Percentiles rank a stretch among this genome's conserved stretches.
Conservation (phyloP, 2,329 filamentous ascomycete genomes). For the Fusarium denticulatum region DNA sequence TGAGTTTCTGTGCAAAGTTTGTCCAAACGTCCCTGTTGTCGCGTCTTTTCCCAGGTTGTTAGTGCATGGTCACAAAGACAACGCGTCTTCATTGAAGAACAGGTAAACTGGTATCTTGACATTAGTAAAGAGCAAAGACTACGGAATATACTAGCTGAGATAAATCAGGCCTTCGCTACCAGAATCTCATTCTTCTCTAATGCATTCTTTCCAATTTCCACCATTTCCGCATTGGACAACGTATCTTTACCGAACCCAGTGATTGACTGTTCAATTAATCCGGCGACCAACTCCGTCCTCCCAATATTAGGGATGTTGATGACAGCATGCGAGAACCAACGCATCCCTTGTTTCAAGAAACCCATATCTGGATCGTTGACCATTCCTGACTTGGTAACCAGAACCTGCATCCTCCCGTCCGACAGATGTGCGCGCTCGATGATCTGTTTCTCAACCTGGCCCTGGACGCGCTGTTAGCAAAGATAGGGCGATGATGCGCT, state of each 20-base stretch:
- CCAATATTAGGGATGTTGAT: slow-evolving; percentile 49
- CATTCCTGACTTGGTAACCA: slow-evolving; percentile 55
- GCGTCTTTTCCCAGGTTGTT: rapidly evolving
- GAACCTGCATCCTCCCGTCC: slow-evolving; percentile 50
- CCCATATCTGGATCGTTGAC: slow-evolving; percentile 43
- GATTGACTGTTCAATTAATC: slow-evolving; percentile 56
- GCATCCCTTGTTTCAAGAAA: neutral
- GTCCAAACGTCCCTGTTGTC: no score
- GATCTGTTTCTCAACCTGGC: slow-evolving; percentile 56
- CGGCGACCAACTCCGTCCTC: slow-evolving; percentile 52
- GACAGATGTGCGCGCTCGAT: slow-evolving; percentile 53
- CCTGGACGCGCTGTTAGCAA: slow-evolving; percentile 46
- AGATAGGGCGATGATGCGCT: rapidly evolving
- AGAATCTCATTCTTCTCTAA: neutral
- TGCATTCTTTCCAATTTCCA: slow-evolving; percentile 46
- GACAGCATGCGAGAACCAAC: slow-evolving; percentile 16
- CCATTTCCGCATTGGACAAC: slow-evolving; percentile 55
- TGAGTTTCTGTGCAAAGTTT: no score
- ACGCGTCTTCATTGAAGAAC: neutral
- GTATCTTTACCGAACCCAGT: slow-evolving; percentile 59
- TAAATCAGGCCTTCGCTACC: neutral
- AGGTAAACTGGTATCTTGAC: neutral
- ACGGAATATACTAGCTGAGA: no score
- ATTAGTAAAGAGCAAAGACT: neutral
- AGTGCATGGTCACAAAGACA: neutral